phyloP scores from a whole-genome alignment of 495 filamentous ascomycete genomes.

The Pseudomonodictys pantanalensis region DNA sequence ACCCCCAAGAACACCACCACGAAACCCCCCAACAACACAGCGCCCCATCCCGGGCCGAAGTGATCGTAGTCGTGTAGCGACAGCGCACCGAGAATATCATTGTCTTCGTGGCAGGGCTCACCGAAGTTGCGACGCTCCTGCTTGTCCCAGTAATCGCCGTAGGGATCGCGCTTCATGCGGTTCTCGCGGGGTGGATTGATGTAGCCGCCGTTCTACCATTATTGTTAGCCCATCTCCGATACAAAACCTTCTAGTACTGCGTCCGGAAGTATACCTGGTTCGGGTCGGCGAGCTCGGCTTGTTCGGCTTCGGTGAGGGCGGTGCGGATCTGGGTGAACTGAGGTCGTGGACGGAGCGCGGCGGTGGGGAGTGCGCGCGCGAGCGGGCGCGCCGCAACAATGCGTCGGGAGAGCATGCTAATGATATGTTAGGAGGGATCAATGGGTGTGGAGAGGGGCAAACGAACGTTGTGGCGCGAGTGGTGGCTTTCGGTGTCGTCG shows the following conservation, averaged over 20 bases:
- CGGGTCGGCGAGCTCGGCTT: slow-evolving; percentile 70
- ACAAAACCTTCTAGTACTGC: neutral
- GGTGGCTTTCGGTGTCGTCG: neutral
- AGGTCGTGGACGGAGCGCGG: slow-evolving; percentile 24
- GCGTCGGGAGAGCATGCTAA: slow-evolving; percentile 47
- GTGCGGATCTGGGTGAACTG: slow-evolving; percentile 28
- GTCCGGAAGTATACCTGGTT: slow-evolving; percentile 65
- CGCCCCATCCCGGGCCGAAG: slow-evolving; percentile 66
- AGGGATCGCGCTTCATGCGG: slow-evolving; percentile 85
- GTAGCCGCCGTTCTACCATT: slow-evolving; percentile 80
- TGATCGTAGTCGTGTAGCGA: slow-evolving; percentile 87
- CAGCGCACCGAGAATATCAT: slow-evolving; percentile 92
- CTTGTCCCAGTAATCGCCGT: slow-evolving; percentile 96
- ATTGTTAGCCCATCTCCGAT: neutral
- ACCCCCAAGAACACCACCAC: slow-evolving; percentile 67
- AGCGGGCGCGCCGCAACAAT: slow-evolving; percentile 46
- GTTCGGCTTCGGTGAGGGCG: slow-evolving; percentile 35
- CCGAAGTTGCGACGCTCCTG: slow-evolving; percentile 95
- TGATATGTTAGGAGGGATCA: neutral
- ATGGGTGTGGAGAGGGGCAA: slow-evolving; percentile 3
- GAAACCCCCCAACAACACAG: slow-evolving; percentile 72
- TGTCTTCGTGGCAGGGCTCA: slow-evolving; percentile 94
- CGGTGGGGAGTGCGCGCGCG: slow-evolving; percentile 34
- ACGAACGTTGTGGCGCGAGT: slow-evolving; percentile 21
- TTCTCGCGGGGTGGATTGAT: slow-evolving; percentile 80